Conservation (phyloP, 1,284 basidiomycete species). For the Taiwanofungus camphoratus region DNA sequence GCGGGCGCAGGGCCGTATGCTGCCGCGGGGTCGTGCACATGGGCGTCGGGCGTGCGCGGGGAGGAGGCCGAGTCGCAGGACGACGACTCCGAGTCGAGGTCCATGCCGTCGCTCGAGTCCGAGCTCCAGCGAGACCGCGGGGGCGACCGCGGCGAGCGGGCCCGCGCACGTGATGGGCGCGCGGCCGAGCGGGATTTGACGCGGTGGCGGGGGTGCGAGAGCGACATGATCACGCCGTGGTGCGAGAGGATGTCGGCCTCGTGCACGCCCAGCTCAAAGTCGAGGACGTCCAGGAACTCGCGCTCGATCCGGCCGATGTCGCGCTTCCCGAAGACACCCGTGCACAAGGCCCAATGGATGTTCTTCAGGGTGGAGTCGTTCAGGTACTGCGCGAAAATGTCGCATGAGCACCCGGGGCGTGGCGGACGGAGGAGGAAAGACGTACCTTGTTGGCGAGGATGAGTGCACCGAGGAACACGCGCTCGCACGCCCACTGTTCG, state of each 20-base stretch:
- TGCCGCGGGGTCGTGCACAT: slow-evolving; percentile 9
- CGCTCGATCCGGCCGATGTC: slow-evolving; percentile 74
- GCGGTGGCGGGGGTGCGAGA: not conserved
- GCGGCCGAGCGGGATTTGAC: no score
- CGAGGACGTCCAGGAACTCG: slow-evolving; percentile 71
- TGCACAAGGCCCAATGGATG: slow-evolving; percentile 72
- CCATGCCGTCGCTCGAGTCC: slow-evolving; percentile 18
- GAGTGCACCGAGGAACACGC: slow-evolving; percentile 68
- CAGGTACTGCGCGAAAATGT: slow-evolving; percentile 43
- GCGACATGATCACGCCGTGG: slow-evolving; percentile 48
- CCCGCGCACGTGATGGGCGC: no score
- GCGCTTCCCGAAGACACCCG: slow-evolving; percentile 71
- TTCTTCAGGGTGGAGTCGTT: slow-evolving; percentile 76
- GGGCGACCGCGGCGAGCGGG: not conserved
- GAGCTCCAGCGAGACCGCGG: not conserved
- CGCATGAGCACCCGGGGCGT: slow-evolving; percentile 11
- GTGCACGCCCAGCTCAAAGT: slow-evolving; percentile 58
- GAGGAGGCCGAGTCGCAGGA: slow-evolving; percentile 21
- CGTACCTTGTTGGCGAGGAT: slow-evolving; percentile 69
- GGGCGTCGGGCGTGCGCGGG: slow-evolving; percentile 22
- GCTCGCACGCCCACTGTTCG: slow-evolving; percentile 74
- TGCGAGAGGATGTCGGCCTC: slow-evolving; percentile 61
- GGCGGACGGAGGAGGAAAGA: slow-evolving; percentile 13
- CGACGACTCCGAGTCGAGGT: slow-evolving; percentile 23
- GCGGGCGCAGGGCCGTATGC: slow-evolving; percentile 11